Evolutionary conservation across 129 eudicot species (phyloP), one percentile per base, ranked within the genome.

Genomic region (Calendula officinalis): DNA sequence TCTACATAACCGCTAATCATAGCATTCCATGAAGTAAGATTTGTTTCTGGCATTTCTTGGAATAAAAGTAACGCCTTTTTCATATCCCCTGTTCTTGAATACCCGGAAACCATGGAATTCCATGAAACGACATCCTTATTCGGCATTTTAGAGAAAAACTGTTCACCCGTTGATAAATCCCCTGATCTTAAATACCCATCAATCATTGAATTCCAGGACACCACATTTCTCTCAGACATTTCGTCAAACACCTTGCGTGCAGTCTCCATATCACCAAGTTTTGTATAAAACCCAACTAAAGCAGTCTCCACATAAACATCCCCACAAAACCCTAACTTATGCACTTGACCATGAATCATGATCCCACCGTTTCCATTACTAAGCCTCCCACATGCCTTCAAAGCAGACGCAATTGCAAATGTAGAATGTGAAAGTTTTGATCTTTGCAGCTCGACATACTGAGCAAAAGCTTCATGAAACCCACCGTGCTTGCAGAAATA

Each of bases 141-240:
- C 3, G 62, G 65, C 77, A 82, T 69, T 8, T 22, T 30, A 7
- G 57, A 37, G 65, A 82, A 82, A 5, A 69, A 39, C 17, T 54
- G 44, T 60, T 73, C 73, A 1, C 80, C 86, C 60, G 42, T 39
- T 3, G 49, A 32, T 11, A 73, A 55, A 65, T 70, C 34, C 66
- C 75, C 74, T 0, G 64, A 77, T 66, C 78, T 69, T 22, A 82
- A 22, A 44, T 73, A 82, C 73, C 83, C 86, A 49, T 72, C 76
- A 5, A 81, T 37, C 74, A 82, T 78, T 36, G 86, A 73, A 45
- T 82, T 82, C 86, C 86, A 82, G 2, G 86, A 73, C 75, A 82
- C 86, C 58, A 82, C 86, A 61, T 82, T 82, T 53, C 68, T 74
- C 10, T 73, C 65, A 38, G 67, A 27, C 77, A 82, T 82, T 70